Evolutionary conservation across 805 yeast species (phyloP).

Genomic region (Yarrowia sp.): DNA sequence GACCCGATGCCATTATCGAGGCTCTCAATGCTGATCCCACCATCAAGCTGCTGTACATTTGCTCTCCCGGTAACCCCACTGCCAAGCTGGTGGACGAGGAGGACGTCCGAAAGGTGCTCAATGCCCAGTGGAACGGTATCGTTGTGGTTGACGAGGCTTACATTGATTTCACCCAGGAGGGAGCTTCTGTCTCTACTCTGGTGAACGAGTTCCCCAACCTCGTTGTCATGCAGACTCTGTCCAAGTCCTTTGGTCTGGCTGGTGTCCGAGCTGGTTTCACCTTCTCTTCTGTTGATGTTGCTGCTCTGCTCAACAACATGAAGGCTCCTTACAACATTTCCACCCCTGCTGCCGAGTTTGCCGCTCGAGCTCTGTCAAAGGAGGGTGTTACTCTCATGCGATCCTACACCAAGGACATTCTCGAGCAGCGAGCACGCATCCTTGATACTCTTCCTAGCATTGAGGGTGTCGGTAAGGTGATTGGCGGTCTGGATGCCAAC

Average conservation of each 20-base stretch:
- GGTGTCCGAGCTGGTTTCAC: constrained; percentile 89
- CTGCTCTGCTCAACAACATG: constrained; percentile 75
- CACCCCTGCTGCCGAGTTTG: constrained; percentile 71
- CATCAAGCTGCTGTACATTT: constrained; percentile 76
- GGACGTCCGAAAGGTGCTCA: constrained; percentile 50
- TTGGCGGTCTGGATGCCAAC: constrained; percentile 87
- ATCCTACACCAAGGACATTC: constrained; percentile 49
- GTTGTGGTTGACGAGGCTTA: constrained; percentile 94
- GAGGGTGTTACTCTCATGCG: constrained; percentile 62
- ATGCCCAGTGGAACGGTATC: constrained; percentile 64
- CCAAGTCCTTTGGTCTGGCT: constrained; percentile 95
- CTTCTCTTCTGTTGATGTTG: constrained; percentile 57
- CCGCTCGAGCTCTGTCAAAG: constrained; percentile 64
- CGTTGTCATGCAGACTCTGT: constrained; percentile 85
- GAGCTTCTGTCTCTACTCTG: constrained; percentile 69
- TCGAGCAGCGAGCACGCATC: constrained; percentile 55
- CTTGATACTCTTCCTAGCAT: constrained; percentile 54
- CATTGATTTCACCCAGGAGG: constrained; percentile 72
- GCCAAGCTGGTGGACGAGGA: constrained; percentile 57
- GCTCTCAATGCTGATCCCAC: constrained; percentile 53
- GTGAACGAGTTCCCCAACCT: constrained; percentile 81
- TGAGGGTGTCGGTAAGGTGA: constrained; percentile 64
- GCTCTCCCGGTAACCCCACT: constrained; percentile 98
- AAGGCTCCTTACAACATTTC: constrained; percentile 96
- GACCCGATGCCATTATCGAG: constrained; percentile 53